These are phyloP conservation scores for Colletotrichum salicis DNA, from an alignment of 2,329 filamentous ascomycete genomes.

Conservation along the genomic window DNA sequence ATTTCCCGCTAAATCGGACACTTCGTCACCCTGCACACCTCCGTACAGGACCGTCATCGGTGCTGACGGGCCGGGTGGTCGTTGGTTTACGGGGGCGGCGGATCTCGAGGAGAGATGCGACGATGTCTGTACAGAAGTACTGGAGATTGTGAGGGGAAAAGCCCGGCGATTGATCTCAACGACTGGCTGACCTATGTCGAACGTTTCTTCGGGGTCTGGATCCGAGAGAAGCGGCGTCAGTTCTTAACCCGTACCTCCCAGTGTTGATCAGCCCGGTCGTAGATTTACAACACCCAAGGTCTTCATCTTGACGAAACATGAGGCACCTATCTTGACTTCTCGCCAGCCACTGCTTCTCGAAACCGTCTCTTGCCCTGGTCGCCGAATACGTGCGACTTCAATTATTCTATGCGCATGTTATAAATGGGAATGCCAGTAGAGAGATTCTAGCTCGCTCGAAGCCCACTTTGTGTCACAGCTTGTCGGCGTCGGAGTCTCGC, in stretches of 20 bases:
- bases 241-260: neutral
- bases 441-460: too few species aligned
- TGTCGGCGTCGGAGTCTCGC: conserved; percentile 1
- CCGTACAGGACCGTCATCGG: neutral
- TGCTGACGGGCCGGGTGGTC: neutral
- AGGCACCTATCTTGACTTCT: neutral
- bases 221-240: neutral
- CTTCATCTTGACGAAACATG: neutral
- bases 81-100: neutral
- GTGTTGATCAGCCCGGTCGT: neutral
- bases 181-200: neutral
- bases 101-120: neutral
- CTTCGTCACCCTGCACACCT: neutral
- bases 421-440: neutral
- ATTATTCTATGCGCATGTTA: neutral
- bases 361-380: neutral
- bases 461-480: neutral
- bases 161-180: neutral
- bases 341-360: neutral
- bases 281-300: neutral
- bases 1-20: neutral
- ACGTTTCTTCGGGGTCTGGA: neutral
- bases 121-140: fast-evolving
- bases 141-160: neutral
- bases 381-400: neutral